Evolutionary conservation across 2,329 filamentous ascomycete genomes (phyloP).

Genomic region (Apiospora arundinis): DNA sequence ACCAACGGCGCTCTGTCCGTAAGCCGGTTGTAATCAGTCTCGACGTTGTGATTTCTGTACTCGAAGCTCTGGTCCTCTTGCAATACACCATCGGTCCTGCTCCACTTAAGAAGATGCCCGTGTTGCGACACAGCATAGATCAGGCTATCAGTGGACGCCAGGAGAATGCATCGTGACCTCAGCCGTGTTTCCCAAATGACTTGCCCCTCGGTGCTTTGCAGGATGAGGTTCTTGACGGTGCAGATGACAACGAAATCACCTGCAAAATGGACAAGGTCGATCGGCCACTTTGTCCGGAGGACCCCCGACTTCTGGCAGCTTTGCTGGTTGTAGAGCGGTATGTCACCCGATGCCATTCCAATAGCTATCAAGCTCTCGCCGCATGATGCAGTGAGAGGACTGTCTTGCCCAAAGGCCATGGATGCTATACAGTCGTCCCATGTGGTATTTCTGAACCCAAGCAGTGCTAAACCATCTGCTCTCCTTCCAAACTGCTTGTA

Average conservation of each 20-base stretch:
- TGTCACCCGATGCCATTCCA: background rate
- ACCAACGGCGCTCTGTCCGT: background rate
- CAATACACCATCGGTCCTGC: background rate
- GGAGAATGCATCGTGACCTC: background rate
- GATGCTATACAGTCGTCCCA: background rate
- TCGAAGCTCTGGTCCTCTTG: background rate
- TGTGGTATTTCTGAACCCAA: no score
- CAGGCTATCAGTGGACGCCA: background rate
- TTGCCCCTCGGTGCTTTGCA: background rate
- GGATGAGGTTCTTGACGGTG: background rate
- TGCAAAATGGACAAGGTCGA: background rate
- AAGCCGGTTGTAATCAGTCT: background rate
- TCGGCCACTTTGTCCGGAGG: background rate
- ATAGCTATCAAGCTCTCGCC: background rate
- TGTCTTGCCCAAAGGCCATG: background rate
- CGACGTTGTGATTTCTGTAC: background rate
- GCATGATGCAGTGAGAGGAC: background rate
- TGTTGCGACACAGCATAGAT: background rate
- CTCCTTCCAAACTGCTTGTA: no score
- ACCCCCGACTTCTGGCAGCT: background rate
- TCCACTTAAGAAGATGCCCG: background rate
- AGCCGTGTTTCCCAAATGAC: background rate
- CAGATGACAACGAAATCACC: background rate
- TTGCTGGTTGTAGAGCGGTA: background rate
- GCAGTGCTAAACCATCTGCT: no score